A percentile compares a stretch with the other conserved stretches of the same genome.
Evolutionary conservation across 2,329 filamentous ascomycete species (phyloP).

Genomic region (Aspergillus sp.): DNA sequence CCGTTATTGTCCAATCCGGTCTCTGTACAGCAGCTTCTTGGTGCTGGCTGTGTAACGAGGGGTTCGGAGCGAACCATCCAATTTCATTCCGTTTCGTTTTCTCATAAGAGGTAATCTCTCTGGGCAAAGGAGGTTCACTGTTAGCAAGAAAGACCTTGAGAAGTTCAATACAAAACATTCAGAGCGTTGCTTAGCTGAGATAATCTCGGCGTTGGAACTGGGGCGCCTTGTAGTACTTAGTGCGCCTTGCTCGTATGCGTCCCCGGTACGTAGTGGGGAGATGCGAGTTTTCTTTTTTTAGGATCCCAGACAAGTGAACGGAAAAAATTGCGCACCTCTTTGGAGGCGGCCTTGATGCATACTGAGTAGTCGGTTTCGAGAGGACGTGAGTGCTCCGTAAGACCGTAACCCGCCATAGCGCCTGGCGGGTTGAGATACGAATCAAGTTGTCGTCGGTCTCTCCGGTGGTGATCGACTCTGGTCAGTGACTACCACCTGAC

Average conservation of each 20-base stretch:
- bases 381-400: no score
- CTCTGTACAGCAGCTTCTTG: neutral
- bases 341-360: neutral
- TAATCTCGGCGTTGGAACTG: neutral
- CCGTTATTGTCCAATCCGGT: neutral
- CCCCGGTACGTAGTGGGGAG: neutral
- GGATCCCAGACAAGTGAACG: neutral
- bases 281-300: slow-evolving; percentile 5
- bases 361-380: neutral
- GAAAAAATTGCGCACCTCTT: neutral
- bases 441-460: slow-evolving; percentile 18
- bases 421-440: neutral
- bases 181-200: neutral
- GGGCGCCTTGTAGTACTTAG: neutral
- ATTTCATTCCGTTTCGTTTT: neutral
- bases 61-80: slow-evolving; percentile 31
- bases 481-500: slow-evolving; percentile 20
- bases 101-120: neutral
- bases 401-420: neutral
- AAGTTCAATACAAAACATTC: neutral
- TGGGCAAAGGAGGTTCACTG: neutral
- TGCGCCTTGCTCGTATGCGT: slow-evolving; percentile 4
- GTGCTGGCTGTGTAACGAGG: slow-evolving; percentile 16
- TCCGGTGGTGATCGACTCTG: slow-evolving; percentile 16
- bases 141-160: slow-evolving; percentile 1